These are phyloP conservation scores for Pythium sukuiense DNA, from an alignment of 352 stramenopile species.

Conservation along the genomic window DNA sequence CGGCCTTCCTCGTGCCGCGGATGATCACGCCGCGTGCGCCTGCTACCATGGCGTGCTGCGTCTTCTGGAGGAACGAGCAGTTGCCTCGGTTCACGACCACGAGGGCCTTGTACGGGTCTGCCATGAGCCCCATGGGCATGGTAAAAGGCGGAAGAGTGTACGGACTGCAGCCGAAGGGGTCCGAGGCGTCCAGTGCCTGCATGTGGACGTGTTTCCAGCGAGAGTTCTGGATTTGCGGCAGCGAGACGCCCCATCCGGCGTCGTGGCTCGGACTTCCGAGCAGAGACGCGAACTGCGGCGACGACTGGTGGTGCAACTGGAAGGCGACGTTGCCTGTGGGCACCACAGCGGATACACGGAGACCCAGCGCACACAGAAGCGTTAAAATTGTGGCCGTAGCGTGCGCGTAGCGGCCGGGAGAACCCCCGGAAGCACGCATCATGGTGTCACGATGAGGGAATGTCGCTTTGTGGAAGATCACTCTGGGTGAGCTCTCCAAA, in stretches of 20 bases:
- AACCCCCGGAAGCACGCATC: neutral
- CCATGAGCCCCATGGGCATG: constrained; percentile 3
- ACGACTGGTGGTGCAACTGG: constrained; percentile 31
- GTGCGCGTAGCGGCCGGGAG: neutral
- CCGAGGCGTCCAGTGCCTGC: constrained; percentile 24
- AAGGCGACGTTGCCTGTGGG: constrained; percentile 47
- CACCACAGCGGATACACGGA: constrained; percentile 31
- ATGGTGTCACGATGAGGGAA: neutral
- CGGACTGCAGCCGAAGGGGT: constrained; percentile 43
- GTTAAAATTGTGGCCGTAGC: neutral
- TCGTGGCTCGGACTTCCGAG: constrained; percentile 51
- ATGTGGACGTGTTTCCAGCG: constrained; percentile 54
- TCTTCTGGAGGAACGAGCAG: constrained; percentile 75
- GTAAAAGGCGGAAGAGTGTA: constrained; percentile 30
- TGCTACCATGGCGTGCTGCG: constrained; percentile 45
- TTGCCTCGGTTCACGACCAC: constrained; percentile 74
- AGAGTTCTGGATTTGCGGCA: constrained; percentile 48
- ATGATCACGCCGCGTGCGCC: constrained; percentile 61
- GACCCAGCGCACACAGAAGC: neutral
- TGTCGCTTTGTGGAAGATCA: neutral
- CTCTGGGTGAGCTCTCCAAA: neutral
- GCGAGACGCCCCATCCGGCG: constrained; percentile 55
- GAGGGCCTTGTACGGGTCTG: constrained; percentile 30
- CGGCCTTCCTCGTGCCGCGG: constrained; percentile 51
- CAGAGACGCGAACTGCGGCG: constrained; percentile 44